A percentile compares a stretch with the other conserved stretches of the same genome.
phyloP scores from a whole-genome alignment of 306 rosid species.

The Casuarina cunninghamiana region DNA sequence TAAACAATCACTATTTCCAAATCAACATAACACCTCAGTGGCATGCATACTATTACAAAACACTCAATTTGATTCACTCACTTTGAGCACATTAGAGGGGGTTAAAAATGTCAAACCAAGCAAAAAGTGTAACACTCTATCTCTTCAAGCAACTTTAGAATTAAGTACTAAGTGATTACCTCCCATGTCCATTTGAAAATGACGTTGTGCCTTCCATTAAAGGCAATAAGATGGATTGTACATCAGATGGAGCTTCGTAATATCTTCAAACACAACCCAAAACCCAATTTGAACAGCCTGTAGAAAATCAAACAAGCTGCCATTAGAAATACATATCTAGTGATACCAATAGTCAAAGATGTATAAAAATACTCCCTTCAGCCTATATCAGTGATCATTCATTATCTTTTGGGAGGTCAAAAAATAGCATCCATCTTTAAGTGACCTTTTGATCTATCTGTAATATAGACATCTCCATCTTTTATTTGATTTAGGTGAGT shows the following conservation, averaged over 20 bases:
- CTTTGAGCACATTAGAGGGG: neutral
- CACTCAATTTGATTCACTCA: neutral
- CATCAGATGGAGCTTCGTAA: constrained; percentile 89
- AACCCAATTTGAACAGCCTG: constrained; percentile 90
- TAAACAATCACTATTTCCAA: neutral
- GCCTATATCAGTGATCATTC: neutral
- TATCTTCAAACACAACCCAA: constrained; percentile 95
- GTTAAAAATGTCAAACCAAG: neutral
- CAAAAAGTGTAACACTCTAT: neutral
- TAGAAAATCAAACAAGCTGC: neutral
- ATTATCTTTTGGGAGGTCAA: neutral
- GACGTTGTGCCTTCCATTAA: constrained; percentile 67
- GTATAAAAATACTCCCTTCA: neutral
- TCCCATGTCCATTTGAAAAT: constrained; percentile 73
- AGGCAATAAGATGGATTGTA: constrained; percentile 68
- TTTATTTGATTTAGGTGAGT: neutral
- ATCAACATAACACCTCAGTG: neutral
- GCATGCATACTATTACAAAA: neutral
- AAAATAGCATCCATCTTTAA: neutral
- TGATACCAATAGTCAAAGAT: neutral
- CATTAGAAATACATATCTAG: constrained; percentile 5
- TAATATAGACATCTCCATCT: neutral
- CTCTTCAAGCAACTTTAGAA: neutral
- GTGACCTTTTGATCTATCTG: neutral
- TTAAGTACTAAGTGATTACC: constrained; percentile 44